Conservation (phyloP, 768 basidiomycete genomes). For the Botryobasidium botryosum region DNA sequence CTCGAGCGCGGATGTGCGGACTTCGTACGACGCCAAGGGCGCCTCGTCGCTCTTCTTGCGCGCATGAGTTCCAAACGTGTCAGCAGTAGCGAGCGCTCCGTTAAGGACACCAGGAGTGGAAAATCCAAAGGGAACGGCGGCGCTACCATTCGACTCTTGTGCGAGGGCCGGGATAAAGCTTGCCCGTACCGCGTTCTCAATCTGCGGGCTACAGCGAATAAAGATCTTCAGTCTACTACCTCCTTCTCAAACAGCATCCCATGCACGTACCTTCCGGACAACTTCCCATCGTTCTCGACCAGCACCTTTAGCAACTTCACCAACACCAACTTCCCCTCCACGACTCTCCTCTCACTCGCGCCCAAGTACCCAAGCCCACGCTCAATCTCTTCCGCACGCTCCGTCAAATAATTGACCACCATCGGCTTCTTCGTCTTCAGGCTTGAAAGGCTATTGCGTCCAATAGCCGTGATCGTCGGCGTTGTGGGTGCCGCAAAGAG, state of each 20-base stretch:
- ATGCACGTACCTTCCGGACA: slow-evolving; percentile 63
- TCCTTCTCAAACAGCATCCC: background rate
- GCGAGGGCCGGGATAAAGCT: slow-evolving; percentile 50
- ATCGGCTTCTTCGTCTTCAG: slow-evolving; percentile 68
- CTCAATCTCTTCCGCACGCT: slow-evolving; percentile 57
- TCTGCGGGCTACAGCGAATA: slow-evolving; percentile 30
- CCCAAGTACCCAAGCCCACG: slow-evolving; percentile 57
- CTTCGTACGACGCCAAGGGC: slow-evolving; percentile 39
- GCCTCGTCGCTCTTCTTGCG: slow-evolving; percentile 27
- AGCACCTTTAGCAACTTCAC: slow-evolving; percentile 59
- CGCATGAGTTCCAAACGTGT: background rate
- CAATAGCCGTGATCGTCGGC: slow-evolving; percentile 36
- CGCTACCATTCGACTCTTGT: background rate
- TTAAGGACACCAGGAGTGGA: slow-evolving; percentile 5
- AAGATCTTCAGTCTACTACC: too few relatives aligned
- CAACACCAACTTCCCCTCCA: slow-evolving; percentile 63
- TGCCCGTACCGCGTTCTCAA: slow-evolving; percentile 59
- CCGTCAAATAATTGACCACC: slow-evolving; percentile 62
- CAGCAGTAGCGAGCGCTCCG: background rate
- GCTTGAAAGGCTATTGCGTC: too few relatives aligned
- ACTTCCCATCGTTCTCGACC: slow-evolving; percentile 76
- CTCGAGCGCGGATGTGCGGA: slow-evolving; percentile 49
- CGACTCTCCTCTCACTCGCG: slow-evolving; percentile 36
- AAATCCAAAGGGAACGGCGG: slow-evolving; percentile 7
- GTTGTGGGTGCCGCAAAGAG: slow-evolving; percentile 49